Percentiles rank a stretch among this genome's conserved stretches.
These are phyloP conservation scores for Schizophyllum amplum DNA, from an alignment of 1,284 basidiomycete species.

Conservation along the genomic window DNA sequence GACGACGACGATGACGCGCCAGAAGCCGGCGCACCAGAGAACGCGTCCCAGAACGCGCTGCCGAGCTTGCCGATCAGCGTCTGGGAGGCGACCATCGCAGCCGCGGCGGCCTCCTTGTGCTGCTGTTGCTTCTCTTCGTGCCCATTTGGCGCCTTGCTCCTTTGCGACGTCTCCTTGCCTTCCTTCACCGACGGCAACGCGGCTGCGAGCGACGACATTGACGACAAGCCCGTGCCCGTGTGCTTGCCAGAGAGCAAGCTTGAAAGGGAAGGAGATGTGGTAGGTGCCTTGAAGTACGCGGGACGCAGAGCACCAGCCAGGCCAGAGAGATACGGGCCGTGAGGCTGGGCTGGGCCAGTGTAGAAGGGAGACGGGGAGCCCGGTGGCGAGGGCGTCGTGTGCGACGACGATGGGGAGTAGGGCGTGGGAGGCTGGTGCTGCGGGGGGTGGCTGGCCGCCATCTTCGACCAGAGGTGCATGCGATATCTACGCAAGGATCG, in stretches of 20 bases:
- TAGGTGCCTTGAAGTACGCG: slow-evolving; percentile 37
- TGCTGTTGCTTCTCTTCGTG: slow-evolving; percentile 29
- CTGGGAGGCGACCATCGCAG: slow-evolving; percentile 62
- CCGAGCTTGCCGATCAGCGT: slow-evolving; percentile 61
- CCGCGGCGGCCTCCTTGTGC: slow-evolving; percentile 33
- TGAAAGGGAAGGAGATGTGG: slow-evolving; percentile 7
- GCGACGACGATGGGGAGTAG: slow-evolving; percentile 5
- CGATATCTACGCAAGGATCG: slow-evolving; percentile 39
- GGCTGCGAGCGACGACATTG: slow-evolving; percentile 15
- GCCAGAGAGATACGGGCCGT: slow-evolving; percentile 27
- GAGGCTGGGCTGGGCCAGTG: neutral
- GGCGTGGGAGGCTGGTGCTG: slow-evolving; percentile 22
- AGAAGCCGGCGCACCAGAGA: slow-evolving; percentile 40
- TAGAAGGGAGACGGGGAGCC: neutral
- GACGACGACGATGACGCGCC: slow-evolving; percentile 16
- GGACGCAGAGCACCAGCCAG: slow-evolving; percentile 47
- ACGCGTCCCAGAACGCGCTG: slow-evolving; percentile 75
- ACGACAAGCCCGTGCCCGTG: slow-evolving; percentile 7
- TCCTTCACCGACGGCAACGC: slow-evolving; percentile 13
- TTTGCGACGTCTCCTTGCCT: no score
- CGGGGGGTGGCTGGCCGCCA: slow-evolving; percentile 44
- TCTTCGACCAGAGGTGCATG: slow-evolving; percentile 83
- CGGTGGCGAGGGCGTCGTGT: slow-evolving; percentile 17
- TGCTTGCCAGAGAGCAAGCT: slow-evolving; percentile 6
- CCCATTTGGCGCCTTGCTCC: neutral